phyloP scores from a whole-genome alignment of 1,284 basidiomycete genomes.

The Thelephora terrestris region DNA sequence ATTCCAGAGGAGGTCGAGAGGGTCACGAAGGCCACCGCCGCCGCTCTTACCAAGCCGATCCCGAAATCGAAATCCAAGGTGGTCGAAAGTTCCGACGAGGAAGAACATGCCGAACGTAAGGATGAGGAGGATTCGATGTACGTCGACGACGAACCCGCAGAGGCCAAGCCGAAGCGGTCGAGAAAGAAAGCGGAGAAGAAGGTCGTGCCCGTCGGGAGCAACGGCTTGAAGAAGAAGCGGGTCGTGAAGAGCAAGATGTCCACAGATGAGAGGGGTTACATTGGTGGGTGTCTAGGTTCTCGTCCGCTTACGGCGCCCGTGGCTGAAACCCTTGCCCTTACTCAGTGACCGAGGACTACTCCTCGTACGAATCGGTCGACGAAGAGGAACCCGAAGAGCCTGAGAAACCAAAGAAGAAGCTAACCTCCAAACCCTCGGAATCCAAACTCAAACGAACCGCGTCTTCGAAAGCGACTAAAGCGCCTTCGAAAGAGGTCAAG shows the following conservation, averaged over 20 bases:
- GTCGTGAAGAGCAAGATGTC: conserved; percentile 46
- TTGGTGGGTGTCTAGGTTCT: conserved; percentile 34
- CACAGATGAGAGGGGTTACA: conserved; percentile 60
- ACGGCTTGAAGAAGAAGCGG: conserved; percentile 63
- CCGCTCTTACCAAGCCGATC: neutral
- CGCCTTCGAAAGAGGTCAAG: conserved; percentile 8
- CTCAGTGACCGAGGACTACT: conserved; percentile 67
- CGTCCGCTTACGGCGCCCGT: neutral
- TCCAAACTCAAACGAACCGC: conserved; percentile 2
- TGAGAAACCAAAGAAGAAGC: conserved; percentile 24
- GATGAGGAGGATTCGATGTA: conserved; percentile 18
- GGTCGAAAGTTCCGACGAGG: conserved; percentile 2
- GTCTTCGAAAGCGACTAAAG: conserved; percentile 9
- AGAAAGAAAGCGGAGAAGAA: conserved; percentile 51
- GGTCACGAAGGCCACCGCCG: conserved; percentile 8
- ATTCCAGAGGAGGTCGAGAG: conserved; percentile 11
- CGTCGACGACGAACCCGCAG: conserved; percentile 24
- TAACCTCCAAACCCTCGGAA: conserved; percentile 8
- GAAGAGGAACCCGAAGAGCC: conserved; percentile 35
- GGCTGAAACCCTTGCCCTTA: conserved; percentile 19
- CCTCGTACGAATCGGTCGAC: conserved; percentile 67
- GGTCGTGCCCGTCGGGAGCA: conserved; percentile 52
- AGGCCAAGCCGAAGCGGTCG: conserved; percentile 27
- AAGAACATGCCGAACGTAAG: conserved; percentile 6
- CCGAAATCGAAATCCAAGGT: neutral